Base-by-base conservation (phyloP, 2,329 filamentous ascomycete genomes). In the Talaromyces sp. region DNA sequence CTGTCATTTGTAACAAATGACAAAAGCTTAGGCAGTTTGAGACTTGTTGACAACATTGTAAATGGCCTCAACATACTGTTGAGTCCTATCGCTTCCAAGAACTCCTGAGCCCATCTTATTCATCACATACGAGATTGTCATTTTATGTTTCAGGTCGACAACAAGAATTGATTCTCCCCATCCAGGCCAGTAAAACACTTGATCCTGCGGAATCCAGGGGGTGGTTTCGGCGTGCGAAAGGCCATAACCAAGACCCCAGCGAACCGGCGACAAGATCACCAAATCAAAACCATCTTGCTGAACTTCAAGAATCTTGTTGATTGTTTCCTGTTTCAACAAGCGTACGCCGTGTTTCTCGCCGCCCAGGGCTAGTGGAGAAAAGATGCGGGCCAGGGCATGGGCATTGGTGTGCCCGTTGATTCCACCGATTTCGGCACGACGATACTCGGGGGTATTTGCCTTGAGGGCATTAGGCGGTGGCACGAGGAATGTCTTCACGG, bases 361-460 rank as follows among this genome's bases (percentile, higher is more conserved):
- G 11, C 68, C 67, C 0, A 71, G 62, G 3, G 76, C 66, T 19
- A 80, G 66, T 5, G 72, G 59, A 5, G 76, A 77, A 8, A 80
- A 67, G 21, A 83, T 77, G 1, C 70, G 70, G 6, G 72, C 75
- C 26, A 83, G 54, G 0, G 71, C 72, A 3, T 74, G 70, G 11
- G 80, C 78, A 62, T 83, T 83, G 0, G 67, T 64, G 57, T 80
- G 76, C 0, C 80, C 81, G 61, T 80, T 81, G 0, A 68, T 64
- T 0, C 75, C 75, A 0, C 79, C 78, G 4, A 81, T 65, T 54
- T 79, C 78, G 1, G 74, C 69, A 0, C 64, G 63, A 24, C 77
- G 72, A 70, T 79, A 81, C 0, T 32, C 66, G 0, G 71, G 65
- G 0, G 69, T 72, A 5, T 65, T 41, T 1, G 64, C 62, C 0